These are phyloP conservation scores for Boletales sp. DNA, from an alignment of 768 basidiomycete genomes.

Conservation along the genomic window DNA sequence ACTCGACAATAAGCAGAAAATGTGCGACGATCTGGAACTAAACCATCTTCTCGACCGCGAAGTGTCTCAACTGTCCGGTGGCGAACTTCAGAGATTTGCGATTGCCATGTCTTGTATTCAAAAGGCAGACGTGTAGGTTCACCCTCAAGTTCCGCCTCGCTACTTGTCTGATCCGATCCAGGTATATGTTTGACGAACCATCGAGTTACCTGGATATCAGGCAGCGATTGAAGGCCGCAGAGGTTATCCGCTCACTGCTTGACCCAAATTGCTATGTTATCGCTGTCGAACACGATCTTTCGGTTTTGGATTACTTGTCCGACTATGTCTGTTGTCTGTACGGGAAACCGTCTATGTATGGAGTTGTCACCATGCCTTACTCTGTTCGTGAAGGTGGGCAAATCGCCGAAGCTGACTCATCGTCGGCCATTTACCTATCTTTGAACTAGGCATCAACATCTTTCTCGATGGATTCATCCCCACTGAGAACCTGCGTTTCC, in stretches of 20 bases:
- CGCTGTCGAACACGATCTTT: slow-evolving; percentile 98
- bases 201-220: slow-evolving; percentile 97
- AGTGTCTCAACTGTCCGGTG: slow-evolving; percentile 84
- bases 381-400: slow-evolving; percentile 90
- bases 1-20: slow-evolving; percentile 80
- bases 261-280: slow-evolving; percentile 87
- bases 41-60: slow-evolving; percentile 85
- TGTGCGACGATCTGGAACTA: slow-evolving; percentile 85
- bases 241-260: slow-evolving; percentile 88
- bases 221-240: slow-evolving; percentile 92
- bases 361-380: slow-evolving; percentile 98
- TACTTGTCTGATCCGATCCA: slow-evolving; percentile 28
- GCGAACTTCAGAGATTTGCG: slow-evolving; percentile 96
- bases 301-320: slow-evolving; percentile 96
- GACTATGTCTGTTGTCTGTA: slow-evolving; percentile 98
- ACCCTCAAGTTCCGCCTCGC: neutral
- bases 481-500: slow-evolving; percentile 97
- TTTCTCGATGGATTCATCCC: slow-evolving; percentile 99
- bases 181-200: slow-evolving; percentile 99
- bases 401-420: neutral
- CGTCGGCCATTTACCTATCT: neutral
- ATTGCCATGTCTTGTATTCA: slow-evolving; percentile 98
- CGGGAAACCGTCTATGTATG: slow-evolving; percentile 96
- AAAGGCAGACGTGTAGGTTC: slow-evolving; percentile 85
- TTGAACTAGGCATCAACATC: slow-evolving; percentile 85